phyloP scores from a whole-genome alignment of 2,329 filamentous ascomycete species.

The Fusarium falciforme region DNA sequence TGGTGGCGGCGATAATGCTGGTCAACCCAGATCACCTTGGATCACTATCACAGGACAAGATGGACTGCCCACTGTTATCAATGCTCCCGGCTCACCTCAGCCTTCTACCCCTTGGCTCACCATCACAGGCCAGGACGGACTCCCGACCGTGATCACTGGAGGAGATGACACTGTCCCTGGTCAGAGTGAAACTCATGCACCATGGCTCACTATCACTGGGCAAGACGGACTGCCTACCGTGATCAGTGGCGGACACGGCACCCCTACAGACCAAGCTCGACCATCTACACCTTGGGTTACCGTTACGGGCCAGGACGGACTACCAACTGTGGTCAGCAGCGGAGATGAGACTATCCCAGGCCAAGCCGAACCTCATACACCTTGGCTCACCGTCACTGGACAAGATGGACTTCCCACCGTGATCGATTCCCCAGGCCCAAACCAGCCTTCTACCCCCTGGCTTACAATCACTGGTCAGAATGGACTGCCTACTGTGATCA shows the following conservation, averaged over 20 bases:
- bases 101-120: not conserved
- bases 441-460: conserved; percentile 16
- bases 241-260: conserved; percentile 16
- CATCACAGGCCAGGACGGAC: conserved; percentile 25
- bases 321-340: not conserved
- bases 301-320: not conserved
- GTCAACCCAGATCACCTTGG: conserved; percentile 19
- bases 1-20: conserved; percentile 16
- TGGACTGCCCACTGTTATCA: conserved; percentile 42
- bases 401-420: not conserved
- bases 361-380: not conserved
- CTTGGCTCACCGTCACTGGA: not conserved
- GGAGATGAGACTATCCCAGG: not conserved
- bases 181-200: not conserved
- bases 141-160: conserved; percentile 38
- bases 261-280: conserved; percentile 12
- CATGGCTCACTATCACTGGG: not conserved
- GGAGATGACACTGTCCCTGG: not conserved
- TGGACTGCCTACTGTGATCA: conserved; percentile 41
- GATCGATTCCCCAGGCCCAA: conserved; percentile 10
- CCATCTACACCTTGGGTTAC: not conserved
- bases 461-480: conserved; percentile 31
- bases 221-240: conserved; percentile 41
- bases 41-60: conserved; percentile 31
- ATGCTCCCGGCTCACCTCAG: conserved; percentile 14